These are phyloP conservation scores for Coemansia sp. DNA, from an alignment of 192 early-diverging fungal genomes.

Conservation along the genomic window DNA sequence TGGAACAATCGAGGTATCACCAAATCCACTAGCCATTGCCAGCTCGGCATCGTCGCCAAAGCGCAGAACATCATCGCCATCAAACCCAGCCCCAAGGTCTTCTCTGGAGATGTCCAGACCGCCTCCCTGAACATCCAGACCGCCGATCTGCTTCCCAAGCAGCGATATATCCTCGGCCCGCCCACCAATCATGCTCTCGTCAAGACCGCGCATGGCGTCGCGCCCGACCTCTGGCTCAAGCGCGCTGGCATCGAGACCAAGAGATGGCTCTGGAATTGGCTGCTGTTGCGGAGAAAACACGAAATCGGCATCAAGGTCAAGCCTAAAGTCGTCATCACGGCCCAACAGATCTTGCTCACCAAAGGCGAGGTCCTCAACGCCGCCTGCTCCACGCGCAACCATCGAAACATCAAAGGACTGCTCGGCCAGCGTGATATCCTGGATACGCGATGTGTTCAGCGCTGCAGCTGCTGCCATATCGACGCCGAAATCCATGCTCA, in stretches of 20 bases:
- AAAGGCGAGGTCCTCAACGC: constrained; percentile 25
- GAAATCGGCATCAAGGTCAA: constrained; percentile 54
- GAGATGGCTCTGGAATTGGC: constrained; percentile 19
- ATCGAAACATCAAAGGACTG: constrained; percentile 56
- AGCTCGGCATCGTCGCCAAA: constrained; percentile 29
- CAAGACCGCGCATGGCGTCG: constrained; percentile 52
- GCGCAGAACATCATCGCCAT: constrained; percentile 24
- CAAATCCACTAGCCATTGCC: constrained; percentile 21
- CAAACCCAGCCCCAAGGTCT: constrained; percentile 20
- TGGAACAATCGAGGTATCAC: constrained; percentile 26
- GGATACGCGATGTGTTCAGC: constrained; percentile 59
- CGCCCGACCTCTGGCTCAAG: constrained; percentile 62
- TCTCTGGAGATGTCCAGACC: constrained; percentile 36
- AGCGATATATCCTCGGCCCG: constrained; percentile 35
- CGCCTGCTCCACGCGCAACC: constrained; percentile 38
- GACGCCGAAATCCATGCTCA: constrained; percentile 8
- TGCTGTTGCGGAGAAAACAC: constrained; percentile 41
- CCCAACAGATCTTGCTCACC: constrained; percentile 57
- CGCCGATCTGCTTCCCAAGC: constrained; percentile 31
- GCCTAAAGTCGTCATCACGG: constrained; percentile 58
- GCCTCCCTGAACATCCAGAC: constrained; percentile 7
- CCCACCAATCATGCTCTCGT: constrained; percentile 41
- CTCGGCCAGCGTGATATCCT: constrained; percentile 72
- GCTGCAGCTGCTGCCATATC: constrained; percentile 35
- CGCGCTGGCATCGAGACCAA: constrained; percentile 31